Evolutionary conservation across 164 flowering plant species (phyloP).

Genomic region (Kalanchoe fedtschenkoi): DNA sequence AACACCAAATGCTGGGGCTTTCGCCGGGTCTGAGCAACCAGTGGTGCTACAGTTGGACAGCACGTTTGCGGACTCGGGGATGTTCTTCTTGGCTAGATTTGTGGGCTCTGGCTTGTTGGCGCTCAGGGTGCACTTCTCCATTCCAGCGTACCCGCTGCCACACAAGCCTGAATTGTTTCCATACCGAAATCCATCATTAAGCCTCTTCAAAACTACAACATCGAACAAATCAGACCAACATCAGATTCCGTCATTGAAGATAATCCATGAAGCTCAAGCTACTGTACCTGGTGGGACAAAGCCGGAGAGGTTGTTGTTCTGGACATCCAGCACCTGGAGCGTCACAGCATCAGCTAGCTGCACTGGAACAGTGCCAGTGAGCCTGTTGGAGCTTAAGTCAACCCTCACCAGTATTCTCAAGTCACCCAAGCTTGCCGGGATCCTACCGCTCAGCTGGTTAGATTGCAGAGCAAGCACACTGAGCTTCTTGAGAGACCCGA

Average conservation of each 20-base stretch:
- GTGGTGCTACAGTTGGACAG: slow-evolving; percentile 25
- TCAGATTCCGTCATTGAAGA: neutral
- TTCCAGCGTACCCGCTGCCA: slow-evolving; percentile 46
- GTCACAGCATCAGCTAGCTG: slow-evolving; percentile 46
- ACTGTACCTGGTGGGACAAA: slow-evolving; percentile 66
- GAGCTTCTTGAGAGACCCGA: slow-evolving; percentile 68
- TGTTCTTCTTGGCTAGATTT: slow-evolving; percentile 19
- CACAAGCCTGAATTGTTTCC: slow-evolving; percentile 61
- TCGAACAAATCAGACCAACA: neutral
- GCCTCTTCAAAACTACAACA: slow-evolving; percentile 56
- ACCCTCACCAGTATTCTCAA: slow-evolving; percentile 47
- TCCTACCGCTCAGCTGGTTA: slow-evolving; percentile 65
- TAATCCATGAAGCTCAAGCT: neutral
- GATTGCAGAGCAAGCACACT: slow-evolving; percentile 59
- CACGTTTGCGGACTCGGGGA: slow-evolving; percentile 64
- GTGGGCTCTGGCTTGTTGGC: slow-evolving; percentile 42
- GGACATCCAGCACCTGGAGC: slow-evolving; percentile 55
- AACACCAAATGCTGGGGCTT: slow-evolving; percentile 22
- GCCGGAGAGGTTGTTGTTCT: slow-evolving; percentile 82
- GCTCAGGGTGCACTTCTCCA: slow-evolving; percentile 32
- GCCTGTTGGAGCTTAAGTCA: slow-evolving; percentile 74
- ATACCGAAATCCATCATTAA: slow-evolving; percentile 53
- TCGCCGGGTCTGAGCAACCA: slow-evolving; percentile 27
- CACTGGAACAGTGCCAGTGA: slow-evolving; percentile 71
- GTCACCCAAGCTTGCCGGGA: slow-evolving; percentile 84